Evolutionary conservation across 495 filamentous ascomycete species (phyloP).

Genomic region (Aspergillus taichungensis): DNA sequence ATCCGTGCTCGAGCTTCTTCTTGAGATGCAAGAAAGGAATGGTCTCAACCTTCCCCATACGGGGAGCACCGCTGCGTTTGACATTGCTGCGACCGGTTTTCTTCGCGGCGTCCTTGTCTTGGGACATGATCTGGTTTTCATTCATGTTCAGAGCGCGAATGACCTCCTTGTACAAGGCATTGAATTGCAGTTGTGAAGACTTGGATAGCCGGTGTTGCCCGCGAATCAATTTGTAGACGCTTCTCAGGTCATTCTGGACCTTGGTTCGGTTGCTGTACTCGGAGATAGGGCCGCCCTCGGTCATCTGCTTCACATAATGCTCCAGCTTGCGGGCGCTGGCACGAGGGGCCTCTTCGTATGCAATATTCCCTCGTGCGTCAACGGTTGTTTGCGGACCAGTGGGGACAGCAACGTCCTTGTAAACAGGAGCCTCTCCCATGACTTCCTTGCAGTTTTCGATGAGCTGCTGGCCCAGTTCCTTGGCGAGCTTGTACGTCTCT

Average conservation of each 20-base stretch:
- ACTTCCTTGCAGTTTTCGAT: conserved; percentile 98
- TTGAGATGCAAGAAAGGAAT: conserved; percentile 97
- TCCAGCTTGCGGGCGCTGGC: conserved; percentile 91
- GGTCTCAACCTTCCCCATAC: conserved; percentile 87
- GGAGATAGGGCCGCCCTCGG: conserved; percentile 92
- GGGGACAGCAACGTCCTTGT: conserved; percentile 89
- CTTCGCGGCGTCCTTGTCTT: conserved; percentile 62
- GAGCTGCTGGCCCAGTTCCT: conserved; percentile 88
- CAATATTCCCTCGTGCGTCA: conserved; percentile 80
- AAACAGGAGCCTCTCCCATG: conserved; percentile 69
- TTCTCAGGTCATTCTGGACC: conserved; percentile 88
- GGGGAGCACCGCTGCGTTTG: conserved; percentile 45
- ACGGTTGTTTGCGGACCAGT: conserved; percentile 87
- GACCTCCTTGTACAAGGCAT: conserved; percentile 84
- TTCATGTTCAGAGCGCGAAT: conserved; percentile 92
- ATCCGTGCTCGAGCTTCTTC: conserved; percentile 87
- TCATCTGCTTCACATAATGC: conserved; percentile 98
- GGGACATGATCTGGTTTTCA: conserved; percentile 89
- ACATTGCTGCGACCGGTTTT: conserved; percentile 53
- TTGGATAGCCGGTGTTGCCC: conserved; percentile 96
- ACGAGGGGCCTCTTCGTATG: conserved; percentile 81
- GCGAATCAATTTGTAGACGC: conserved; percentile 94
- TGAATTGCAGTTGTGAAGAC: conserved; percentile 89
- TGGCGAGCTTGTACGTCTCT: conserved; percentile 94
- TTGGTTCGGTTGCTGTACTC: conserved; percentile 98